Conservation (phyloP, 2,329 filamentous ascomycete species). For the Penicillium sp. region DNA sequence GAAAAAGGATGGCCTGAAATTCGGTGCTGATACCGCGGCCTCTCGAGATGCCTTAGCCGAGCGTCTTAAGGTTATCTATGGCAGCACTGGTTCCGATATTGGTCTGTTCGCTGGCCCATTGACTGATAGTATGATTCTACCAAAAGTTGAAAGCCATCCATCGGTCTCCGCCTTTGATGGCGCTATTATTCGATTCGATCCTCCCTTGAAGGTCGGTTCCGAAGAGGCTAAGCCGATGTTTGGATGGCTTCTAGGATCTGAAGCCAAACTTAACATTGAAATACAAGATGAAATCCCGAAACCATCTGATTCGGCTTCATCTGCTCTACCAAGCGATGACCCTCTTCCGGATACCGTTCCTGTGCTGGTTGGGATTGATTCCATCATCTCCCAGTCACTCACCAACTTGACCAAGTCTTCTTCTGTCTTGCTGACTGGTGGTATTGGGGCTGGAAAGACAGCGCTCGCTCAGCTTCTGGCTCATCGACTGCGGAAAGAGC, state of each 20-base stretch:
- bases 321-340: slow-evolving; percentile 48
- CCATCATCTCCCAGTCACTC: slow-evolving; percentile 64
- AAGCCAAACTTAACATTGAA: slow-evolving; percentile 67
- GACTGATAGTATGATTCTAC: slow-evolving; percentile 80
- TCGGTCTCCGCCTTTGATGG: slow-evolving; percentile 67
- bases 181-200: slow-evolving; percentile 74
- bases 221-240: slow-evolving; percentile 32
- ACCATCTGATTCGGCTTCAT: slow-evolving; percentile 49
- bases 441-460: slow-evolving; percentile 85
- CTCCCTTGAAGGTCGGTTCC: slow-evolving; percentile 39
- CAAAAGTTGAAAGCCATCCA: slow-evolving; percentile 53
- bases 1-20: slow-evolving; percentile 64
- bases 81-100: slow-evolving; percentile 50
- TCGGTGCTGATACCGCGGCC: slow-evolving; percentile 80
- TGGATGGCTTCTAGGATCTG: slow-evolving; percentile 71
- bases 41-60: slow-evolving; percentile 71
- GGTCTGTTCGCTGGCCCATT: slow-evolving; percentile 75
- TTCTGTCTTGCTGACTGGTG: slow-evolving; percentile 83
- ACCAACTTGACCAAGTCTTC: slow-evolving; percentile 77
- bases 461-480: slow-evolving; percentile 71
- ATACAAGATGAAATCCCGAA: slow-evolving; percentile 68
- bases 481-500: slow-evolving; percentile 64
- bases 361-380: slow-evolving; percentile 76
- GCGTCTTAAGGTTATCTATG: slow-evolving; percentile 67
- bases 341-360: slow-evolving; percentile 52